These are phyloP conservation scores for Gossypium aridum DNA, from an alignment of 441 rosid species.

Conservation along the genomic window DNA sequence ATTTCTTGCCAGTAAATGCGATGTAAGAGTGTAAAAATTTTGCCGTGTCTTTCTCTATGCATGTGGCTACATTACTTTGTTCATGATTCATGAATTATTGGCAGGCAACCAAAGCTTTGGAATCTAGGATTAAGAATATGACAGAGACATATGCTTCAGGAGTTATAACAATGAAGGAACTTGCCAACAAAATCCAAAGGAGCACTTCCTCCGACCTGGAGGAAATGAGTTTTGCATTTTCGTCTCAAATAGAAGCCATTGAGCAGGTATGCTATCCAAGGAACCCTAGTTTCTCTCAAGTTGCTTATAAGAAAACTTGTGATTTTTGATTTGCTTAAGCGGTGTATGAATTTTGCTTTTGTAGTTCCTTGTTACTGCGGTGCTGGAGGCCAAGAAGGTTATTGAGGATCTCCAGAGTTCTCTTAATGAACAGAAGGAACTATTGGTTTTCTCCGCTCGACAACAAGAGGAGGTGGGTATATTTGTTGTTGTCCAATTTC, in stretches of 20 bases:
- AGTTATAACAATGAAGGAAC: constrained; percentile 40
- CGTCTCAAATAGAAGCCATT: constrained; percentile 36
- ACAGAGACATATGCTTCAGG: constrained; percentile 49
- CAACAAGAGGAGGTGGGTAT: constrained; percentile 62
- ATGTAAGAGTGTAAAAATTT: constrained; percentile 42
- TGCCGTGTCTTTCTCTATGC: background rate
- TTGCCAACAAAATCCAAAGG: constrained; percentile 35
- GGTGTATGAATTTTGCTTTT: constrained; percentile 5
- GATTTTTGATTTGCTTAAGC: background rate
- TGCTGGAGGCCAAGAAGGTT: constrained; percentile 49
- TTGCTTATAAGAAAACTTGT: background rate
- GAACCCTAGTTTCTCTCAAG: background rate
- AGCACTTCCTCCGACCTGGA: constrained; percentile 52
- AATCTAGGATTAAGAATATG: constrained; percentile 51
- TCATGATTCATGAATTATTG: constrained; percentile 9
- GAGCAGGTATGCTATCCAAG: constrained; percentile 46
- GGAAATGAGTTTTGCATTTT: constrained; percentile 33
- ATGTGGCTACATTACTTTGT: background rate
- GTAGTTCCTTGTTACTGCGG: constrained; percentile 54
- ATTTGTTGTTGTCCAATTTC: background rate
- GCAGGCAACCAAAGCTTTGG: constrained; percentile 61
- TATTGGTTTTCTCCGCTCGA: constrained; percentile 44
- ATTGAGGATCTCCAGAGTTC: constrained; percentile 43
- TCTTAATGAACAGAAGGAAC: constrained; percentile 59
- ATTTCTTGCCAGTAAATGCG: constrained; percentile 66